Evolutionary conservation across 129 eudicot genomes (phyloP), one percentile per base, ranked within the genome.

Genomic region (Calendula officinalis): DNA sequence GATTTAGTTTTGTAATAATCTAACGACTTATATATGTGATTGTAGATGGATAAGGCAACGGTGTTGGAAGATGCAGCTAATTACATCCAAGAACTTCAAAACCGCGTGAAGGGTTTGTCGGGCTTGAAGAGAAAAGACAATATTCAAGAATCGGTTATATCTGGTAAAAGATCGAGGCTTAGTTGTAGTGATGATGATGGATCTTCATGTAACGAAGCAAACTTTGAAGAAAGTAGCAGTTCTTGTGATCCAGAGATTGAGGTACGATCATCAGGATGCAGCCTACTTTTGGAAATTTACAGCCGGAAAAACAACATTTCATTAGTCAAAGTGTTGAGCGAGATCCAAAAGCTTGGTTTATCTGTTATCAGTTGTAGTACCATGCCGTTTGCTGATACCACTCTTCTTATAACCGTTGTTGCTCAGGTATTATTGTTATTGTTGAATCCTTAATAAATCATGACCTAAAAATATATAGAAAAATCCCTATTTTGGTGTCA

Each of bases 341-440:
- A 82, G 73, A 77, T 82, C 37, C 77, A 82, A 54, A 82, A 73
- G 69, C 72, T 77, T 60, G 68, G 77, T 35, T 53, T 82, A 39
- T 58, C 68, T 3, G 52, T 82, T 51, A 56, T 66, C n/a, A 82
- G 74, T 60, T 73, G 77, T 30, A 77, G 72, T 32, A 60, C 75
- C 72, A 77, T 82, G 69, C 86, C 86, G 5, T 82, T 77, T 69
- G 73, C 77, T 7, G 74, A 64, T 54, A 64, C 58, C 15, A 35
- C 60, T 56, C 71, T 82, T 37, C 71, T 68, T 47, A 62, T 81
- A 59, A 77, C 78, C 69, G 41, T 81, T 45, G 67, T 66, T 39
- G 80, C 86, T 59, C 80, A 77, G 86, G 83, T 82, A 71, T 40
- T n/a, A n/a, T n/a, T n/a, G n/a, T n/a, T n/a, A 22, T 22, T 22